Evolutionary conservation across 257 asterid species (phyloP).

Genomic region (Solanum boliviense): DNA sequence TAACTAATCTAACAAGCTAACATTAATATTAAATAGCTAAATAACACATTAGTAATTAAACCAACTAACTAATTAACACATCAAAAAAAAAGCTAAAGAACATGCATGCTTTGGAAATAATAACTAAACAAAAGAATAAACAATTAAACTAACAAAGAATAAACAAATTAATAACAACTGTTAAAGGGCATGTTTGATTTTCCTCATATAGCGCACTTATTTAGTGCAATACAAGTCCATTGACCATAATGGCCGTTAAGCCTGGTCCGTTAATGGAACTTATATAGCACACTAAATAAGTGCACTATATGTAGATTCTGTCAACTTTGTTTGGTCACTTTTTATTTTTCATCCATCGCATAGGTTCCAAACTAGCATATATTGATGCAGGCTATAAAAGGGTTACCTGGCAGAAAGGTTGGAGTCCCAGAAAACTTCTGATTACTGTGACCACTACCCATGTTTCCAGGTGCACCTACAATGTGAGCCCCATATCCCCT

Average conservation of each 20-base stretch:
- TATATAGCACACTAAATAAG: background rate
- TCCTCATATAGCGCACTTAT: background rate
- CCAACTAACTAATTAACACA: background rate
- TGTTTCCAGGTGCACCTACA: conserved; percentile 53
- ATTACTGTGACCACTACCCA: conserved; percentile 39
- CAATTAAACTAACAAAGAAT: background rate
- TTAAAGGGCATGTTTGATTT: background rate
- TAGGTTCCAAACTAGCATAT: background rate
- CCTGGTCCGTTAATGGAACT: background rate
- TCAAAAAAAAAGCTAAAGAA: no score
- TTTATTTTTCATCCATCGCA: background rate
- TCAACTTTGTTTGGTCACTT: background rate
- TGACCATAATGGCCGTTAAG: background rate
- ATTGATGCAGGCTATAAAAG: background rate
- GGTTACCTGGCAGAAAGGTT: conserved; percentile 72
- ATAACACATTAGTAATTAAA: no score
- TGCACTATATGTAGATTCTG: background rate
- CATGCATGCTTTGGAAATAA: background rate
- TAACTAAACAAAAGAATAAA: background rate
- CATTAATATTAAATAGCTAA: background rate
- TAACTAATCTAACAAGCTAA: no score
- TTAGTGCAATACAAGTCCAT: background rate
- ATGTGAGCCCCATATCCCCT: conserved; percentile 71
- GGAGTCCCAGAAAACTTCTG: conserved; percentile 51
- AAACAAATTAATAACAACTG: background rate